Base-by-base conservation (phyloP, 1,284 basidiomycete species). In the Trametes versicolor region DNA sequence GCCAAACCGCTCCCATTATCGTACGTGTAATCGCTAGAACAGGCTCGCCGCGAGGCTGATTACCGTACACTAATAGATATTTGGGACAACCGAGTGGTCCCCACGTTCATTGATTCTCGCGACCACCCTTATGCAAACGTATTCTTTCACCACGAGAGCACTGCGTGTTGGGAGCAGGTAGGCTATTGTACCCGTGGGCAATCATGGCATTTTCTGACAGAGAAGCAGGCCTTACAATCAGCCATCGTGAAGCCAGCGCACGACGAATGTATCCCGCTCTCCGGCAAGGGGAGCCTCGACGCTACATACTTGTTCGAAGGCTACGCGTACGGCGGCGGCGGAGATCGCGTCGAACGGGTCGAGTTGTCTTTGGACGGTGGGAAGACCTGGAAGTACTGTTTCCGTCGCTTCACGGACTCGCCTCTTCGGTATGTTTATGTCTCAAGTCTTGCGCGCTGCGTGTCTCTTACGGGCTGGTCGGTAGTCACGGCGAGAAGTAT, bases 11-110 rank as follows among this genome's bases (percentile, higher is more conserved):
- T 72, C 71, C 7, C 61, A 71, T 54, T 72, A 72, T 47, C 71
- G 72, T 53, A 23, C 23, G 34, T 37, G 6, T 13, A 17, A 3
- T 47, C 45, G 12, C 21, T 21, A 32, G 29, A 32, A 15, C 25
- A 10, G 12, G 21, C 32, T 19, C 34, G 2, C 6, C 13, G 27
- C 13, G 27, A 50, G 29, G 27, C 10, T 50, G 23, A 32, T 71
- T 9, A 39, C 66, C 52, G 45, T 29, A 29, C 29, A 6, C 29
- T 10, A 19, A 6, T 34, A 71, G 71, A 71, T 43, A 62, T 74
- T 6, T 70, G 69, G 66, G 73, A 72, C 52, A 74, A 72, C 52
- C 63, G 63, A 48, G 71, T 74, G 6, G 51, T 74, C 13, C 73
- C 73, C 6, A 61, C 64, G 0, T 71, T 71, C 61, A 71, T 74